These are phyloP conservation scores for Nigrograna mackinnonii DNA, from an alignment of 2,329 filamentous ascomycete genomes.

Conservation along the genomic window DNA sequence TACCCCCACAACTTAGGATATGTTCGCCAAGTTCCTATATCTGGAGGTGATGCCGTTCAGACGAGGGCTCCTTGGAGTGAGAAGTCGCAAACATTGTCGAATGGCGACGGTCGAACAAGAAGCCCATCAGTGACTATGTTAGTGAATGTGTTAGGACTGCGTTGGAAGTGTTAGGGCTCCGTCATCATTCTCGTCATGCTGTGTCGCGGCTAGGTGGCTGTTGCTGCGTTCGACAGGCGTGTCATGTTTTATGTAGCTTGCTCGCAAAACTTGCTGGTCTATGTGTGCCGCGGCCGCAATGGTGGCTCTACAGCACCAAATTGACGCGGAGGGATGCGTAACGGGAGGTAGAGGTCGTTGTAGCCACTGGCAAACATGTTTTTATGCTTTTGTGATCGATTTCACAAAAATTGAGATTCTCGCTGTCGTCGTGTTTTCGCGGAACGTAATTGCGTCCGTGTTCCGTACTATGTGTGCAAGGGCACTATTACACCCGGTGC, in stretches of 20 bases:
- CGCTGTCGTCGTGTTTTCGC: neutral
- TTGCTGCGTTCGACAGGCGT: slow-evolving; percentile 12
- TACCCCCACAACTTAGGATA: slow-evolving; percentile 7
- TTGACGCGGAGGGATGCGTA: slow-evolving; percentile 16
- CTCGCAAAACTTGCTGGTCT: slow-evolving; percentile 10
- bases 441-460: too few species aligned
- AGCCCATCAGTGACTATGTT: slow-evolving; percentile 15
- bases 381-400: slow-evolving; percentile 4
- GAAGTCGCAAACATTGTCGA: slow-evolving; percentile 12
- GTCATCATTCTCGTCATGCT: slow-evolving; percentile 9
- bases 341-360: slow-evolving; percentile 18
- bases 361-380: slow-evolving; percentile 13
- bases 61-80: slow-evolving; percentile 3
- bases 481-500: too few species aligned
- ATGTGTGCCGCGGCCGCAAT: slow-evolving; percentile 7
- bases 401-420: neutral
- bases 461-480: too few species aligned
- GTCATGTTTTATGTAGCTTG: slow-evolving; percentile 15
- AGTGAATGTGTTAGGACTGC: slow-evolving; percentile 5
- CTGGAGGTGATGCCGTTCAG: slow-evolving; percentile 5
- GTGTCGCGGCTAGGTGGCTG: slow-evolving; percentile 16
- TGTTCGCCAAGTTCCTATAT: slow-evolving; percentile 9
- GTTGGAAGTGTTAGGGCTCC: slow-evolving; percentile 5
- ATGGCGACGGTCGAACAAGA: slow-evolving; percentile 11
- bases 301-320: slow-evolving; percentile 18